Evolutionary conservation across 306 rosid species (phyloP).

Genomic region (Glycine tomentella): DNA sequence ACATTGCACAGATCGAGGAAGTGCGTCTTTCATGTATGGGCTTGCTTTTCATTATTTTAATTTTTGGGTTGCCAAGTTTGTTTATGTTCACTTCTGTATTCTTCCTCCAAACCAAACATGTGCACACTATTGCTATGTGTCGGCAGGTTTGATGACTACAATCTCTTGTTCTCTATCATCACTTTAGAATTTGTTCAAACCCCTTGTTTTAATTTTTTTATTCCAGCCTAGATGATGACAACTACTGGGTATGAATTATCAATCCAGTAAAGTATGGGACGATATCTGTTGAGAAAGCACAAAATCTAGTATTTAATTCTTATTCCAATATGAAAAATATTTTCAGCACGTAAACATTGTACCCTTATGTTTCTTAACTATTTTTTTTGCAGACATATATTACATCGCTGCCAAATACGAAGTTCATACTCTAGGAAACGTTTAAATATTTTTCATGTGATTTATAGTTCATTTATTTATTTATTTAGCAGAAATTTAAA

Average conservation of each 20-base stretch:
- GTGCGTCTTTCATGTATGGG: background rate
- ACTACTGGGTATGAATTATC: constrained; percentile 14
- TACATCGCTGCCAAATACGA: background rate
- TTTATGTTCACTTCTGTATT: background rate
- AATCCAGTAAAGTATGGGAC: constrained; percentile 7
- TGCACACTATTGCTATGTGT: constrained; percentile 44
- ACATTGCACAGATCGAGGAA: constrained; percentile 13
- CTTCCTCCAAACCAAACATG: constrained; percentile 43
- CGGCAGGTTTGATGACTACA: constrained; percentile 45
- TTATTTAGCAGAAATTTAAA: background rate
- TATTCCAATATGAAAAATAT: background rate
- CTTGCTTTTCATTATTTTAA: background rate
- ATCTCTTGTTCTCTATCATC: constrained; percentile 30
- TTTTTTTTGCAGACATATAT: constrained; percentile 25
- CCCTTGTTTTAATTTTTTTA: constrained; percentile 25
- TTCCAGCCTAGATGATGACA: constrained; percentile 34
- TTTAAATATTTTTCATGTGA: background rate
- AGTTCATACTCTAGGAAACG: background rate
- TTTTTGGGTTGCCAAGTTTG: constrained; percentile 3
- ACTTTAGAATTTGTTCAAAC: constrained; percentile 39
- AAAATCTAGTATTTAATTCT: constrained; percentile 52
- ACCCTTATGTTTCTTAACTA: background rate
- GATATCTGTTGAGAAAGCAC: constrained; percentile 47
- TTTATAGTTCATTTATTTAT: background rate
- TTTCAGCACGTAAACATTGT: background rate